These are phyloP conservation scores for Penicillium sp. DNA, from an alignment of 2,329 filamentous ascomycete genomes.

Conservation along the genomic window DNA sequence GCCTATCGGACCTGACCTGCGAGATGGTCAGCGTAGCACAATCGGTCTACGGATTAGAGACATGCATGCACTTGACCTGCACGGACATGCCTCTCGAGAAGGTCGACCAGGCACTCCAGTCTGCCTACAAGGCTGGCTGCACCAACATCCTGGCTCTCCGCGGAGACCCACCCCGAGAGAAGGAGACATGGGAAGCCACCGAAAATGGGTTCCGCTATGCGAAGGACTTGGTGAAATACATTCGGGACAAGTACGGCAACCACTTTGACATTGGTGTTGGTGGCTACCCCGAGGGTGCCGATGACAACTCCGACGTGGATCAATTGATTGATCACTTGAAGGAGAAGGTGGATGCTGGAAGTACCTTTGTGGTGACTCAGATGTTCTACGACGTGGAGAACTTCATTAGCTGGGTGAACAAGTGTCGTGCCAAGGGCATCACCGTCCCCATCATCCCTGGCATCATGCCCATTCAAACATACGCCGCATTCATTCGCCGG, in stretches of 20 bases:
- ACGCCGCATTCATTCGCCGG: conserved; percentile 86
- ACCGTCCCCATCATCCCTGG: conserved; percentile 79
- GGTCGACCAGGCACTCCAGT: conserved; percentile 82
- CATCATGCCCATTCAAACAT: conserved; percentile 93
- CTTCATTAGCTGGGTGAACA: conserved; percentile 86
- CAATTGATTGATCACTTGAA: conserved; percentile 87
- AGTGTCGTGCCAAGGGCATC: conserved; percentile 83
- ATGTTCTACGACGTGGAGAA: conserved; percentile 99
- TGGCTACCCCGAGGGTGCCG: conserved; percentile 92
- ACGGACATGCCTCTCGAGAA: conserved; percentile 95
- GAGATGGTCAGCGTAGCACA: conserved; percentile 98
- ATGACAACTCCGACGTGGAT: conserved; percentile 88
- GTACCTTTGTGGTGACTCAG: conserved; percentile 92
- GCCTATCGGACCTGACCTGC: conserved; percentile 85
- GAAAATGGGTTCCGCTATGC: conserved; percentile 90
- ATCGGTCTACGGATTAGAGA: conserved; percentile 92
- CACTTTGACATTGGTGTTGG: conserved; percentile 98
- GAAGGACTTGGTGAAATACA: conserved; percentile 84
- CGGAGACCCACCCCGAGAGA: conserved; percentile 89
- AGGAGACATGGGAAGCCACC: conserved; percentile 88
- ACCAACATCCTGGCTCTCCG: conserved; percentile 94
- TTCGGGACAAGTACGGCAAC: conserved; percentile 74
- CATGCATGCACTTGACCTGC: conserved; percentile 98
- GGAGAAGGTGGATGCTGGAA: conserved; percentile 94
- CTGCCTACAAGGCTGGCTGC: conserved; percentile 91